Conservation (phyloP, 805 yeast genomes). For the Saccharomyces cerevisiae region DNA sequence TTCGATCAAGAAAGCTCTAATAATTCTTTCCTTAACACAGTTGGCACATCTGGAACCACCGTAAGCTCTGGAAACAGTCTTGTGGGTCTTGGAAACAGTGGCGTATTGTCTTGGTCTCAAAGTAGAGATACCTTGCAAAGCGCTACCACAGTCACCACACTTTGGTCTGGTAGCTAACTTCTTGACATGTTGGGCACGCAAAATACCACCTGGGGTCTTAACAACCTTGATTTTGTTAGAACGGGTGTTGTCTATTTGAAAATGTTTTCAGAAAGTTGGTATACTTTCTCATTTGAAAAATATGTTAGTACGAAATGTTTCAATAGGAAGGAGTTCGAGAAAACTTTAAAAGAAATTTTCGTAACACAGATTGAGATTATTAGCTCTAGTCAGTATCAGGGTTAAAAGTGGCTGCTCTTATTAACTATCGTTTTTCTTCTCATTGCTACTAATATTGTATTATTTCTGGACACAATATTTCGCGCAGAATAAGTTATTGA, state of each 20-base stretch:
- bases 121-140: conserved; percentile 82
- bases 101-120: conserved; percentile 99
- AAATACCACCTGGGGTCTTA: conserved; percentile 99
- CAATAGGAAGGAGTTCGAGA: neutral
- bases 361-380: neutral
- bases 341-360: neutral
- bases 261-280: neutral
- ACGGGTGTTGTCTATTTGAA: conserved; percentile 83
- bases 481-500: too few relatives aligned
- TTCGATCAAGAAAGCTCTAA: conserved; percentile 98
- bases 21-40: conserved; percentile 98
- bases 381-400: too few relatives aligned
- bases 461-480: too few relatives aligned
- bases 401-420: too few relatives aligned
- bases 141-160: conserved; percentile 81
- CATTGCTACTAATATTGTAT: neutral
- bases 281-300: neutral
- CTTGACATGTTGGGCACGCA: conserved; percentile 96
- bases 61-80: conserved; percentile 98
- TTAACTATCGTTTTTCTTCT: neutral
- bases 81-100: conserved; percentile 86
- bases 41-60: conserved; percentile 98
- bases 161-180: conserved; percentile 80
- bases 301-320: neutral
- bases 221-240: conserved; percentile 99